phyloP scores from a whole-genome alignment of 2,329 filamentous ascomycete species.

The Macroventuria anomochaeta region DNA sequence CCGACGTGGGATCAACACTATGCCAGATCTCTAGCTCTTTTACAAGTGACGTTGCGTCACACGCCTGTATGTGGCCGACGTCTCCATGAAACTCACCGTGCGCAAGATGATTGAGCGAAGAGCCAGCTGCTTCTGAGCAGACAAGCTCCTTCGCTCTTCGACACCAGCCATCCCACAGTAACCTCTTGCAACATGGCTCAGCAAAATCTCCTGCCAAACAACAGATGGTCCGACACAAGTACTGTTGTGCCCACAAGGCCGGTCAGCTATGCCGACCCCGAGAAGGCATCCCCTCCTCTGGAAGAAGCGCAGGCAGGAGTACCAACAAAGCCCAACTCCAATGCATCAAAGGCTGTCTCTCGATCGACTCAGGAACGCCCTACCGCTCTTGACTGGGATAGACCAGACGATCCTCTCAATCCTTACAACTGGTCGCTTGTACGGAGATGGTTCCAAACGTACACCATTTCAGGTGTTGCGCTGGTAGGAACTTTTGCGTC shows the following conservation, averaged over 20 bases:
- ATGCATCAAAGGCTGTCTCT: background rate
- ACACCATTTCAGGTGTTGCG: conserved; percentile 18
- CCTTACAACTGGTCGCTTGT: conserved; percentile 20
- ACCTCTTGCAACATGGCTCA: background rate
- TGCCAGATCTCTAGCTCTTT: background rate
- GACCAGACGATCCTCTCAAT: conserved; percentile 19
- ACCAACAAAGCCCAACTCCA: background rate
- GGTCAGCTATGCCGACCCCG: conserved; percentile 4
- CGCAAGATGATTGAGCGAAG: background rate
- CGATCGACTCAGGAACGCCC: conserved; percentile 8
- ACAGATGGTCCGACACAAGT: conserved; percentile 5
- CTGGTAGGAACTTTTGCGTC: conserved; percentile 20
- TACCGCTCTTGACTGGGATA: conserved; percentile 17
- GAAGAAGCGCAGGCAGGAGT: background rate
- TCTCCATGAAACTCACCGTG: background rate
- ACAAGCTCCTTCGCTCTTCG: too few species aligned
- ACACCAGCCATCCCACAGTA: background rate
- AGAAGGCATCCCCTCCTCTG: conserved; percentile 1
- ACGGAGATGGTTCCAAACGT: conserved; percentile 22
- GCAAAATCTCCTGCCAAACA: background rate
- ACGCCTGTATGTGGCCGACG: background rate
- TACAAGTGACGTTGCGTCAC: background rate
- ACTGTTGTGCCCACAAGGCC: conserved; percentile 16
- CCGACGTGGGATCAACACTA: background rate
- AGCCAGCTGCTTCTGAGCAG: background rate